Evolutionary conservation across 768 basidiomycete species (phyloP).

Genomic region (Leccinum broughii): DNA sequence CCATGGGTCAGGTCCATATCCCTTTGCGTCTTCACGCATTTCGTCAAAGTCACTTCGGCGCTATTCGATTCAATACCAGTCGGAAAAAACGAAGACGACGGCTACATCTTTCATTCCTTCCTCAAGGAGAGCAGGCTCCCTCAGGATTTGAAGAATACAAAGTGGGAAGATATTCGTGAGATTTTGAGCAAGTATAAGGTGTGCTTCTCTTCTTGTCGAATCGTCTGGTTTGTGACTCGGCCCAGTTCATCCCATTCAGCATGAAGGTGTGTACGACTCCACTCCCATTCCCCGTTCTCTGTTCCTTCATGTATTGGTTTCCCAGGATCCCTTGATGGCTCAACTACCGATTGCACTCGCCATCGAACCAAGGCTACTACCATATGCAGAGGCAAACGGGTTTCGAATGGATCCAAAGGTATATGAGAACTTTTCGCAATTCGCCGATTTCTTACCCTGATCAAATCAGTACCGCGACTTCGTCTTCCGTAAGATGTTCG

Average conservation of each 20-base stretch:
- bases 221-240: slow-evolving; percentile 17
- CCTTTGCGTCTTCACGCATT: slow-evolving; percentile 60
- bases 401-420: slow-evolving; percentile 81
- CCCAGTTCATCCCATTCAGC: slow-evolving; percentile 77
- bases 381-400: slow-evolving; percentile 69
- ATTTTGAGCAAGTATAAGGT: slow-evolving; percentile 74
- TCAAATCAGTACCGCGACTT: slow-evolving; percentile 70
- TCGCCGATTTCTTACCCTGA: slow-evolving; percentile 13
- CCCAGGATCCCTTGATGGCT: slow-evolving; percentile 73
- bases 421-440: slow-evolving; percentile 12
- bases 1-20: slow-evolving; percentile 70
- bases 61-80: slow-evolving; percentile 66
- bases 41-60: slow-evolving; percentile 57
- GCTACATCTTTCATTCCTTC: slow-evolving; percentile 60
- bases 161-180: slow-evolving; percentile 64
- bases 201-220: slow-evolving; percentile 11
- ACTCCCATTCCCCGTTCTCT: background rate
- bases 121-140: slow-evolving; percentile 70
- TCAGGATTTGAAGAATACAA: slow-evolving; percentile 55
- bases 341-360: slow-evolving; percentile 77
- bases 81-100: slow-evolving; percentile 77
- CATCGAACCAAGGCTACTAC: slow-evolving; percentile 73
- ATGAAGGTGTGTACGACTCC: slow-evolving; percentile 49
- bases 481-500: slow-evolving; percentile 87
- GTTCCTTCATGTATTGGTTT: slow-evolving; percentile 6